Evolutionary conservation across 148 eudicot genomes (phyloP).

Genomic region (Nyssa sinensis): DNA sequence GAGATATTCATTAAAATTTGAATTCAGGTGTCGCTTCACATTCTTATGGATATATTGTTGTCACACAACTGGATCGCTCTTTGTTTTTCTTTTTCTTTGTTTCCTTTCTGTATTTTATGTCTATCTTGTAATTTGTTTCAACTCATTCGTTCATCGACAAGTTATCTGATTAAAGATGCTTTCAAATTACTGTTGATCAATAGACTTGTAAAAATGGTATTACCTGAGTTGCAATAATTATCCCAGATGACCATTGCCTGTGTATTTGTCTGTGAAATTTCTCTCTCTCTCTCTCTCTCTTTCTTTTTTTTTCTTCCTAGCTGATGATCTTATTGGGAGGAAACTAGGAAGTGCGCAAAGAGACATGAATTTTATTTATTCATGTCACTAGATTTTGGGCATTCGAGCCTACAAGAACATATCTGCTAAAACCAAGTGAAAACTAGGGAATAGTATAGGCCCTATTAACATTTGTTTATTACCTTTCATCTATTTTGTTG

Average conservation of each 20-base stretch:
- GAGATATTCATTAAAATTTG: too few relatives aligned
- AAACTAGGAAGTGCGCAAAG: neutral
- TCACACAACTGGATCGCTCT: too few relatives aligned
- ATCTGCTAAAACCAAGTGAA: neutral
- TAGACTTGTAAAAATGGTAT: neutral
- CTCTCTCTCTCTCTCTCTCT: too few relatives aligned
- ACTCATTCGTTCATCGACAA: neutral
- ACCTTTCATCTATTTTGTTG: too few relatives aligned
- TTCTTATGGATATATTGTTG: too few relatives aligned
- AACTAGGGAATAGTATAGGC: neutral
- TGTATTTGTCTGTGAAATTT: neutral
- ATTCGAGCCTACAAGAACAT: neutral
- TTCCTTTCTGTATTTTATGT: too few relatives aligned
- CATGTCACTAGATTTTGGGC: neutral
- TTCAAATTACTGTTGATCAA: neutral
- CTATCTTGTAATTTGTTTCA: too few relatives aligned
- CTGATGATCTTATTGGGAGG: neutral
- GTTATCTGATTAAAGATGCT: neutral
- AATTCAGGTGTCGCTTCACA: too few relatives aligned
- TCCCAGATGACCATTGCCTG: neutral
- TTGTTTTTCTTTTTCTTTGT: too few relatives aligned
- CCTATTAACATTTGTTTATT: neutral
- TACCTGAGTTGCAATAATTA: too few relatives aligned
- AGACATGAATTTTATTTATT: neutral
- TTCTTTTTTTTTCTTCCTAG: too few relatives aligned